Percentiles rank a stretch among this genome's conserved stretches.
Evolutionary conservation across 2,329 filamentous ascomycete genomes (phyloP).

Genomic region (Hypoxylon sp.): DNA sequence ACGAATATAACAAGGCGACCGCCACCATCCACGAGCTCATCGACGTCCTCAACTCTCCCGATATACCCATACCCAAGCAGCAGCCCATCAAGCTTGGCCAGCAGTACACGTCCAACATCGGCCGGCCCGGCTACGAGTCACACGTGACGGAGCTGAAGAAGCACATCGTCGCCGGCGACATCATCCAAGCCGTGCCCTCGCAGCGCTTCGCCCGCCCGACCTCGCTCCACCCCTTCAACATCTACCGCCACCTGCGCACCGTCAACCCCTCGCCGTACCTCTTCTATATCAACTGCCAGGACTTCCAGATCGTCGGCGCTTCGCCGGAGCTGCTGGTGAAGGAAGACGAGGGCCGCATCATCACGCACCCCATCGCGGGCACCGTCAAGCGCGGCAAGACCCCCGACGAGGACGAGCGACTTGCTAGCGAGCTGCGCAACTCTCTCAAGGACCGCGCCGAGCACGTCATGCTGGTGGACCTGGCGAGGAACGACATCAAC

Average conservation of each 20-base stretch:
- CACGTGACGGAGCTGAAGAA: conserved; percentile 89
- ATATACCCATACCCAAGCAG: conserved; percentile 83
- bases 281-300: conserved; percentile 91
- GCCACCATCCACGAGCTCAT: conserved; percentile 74
- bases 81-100: conserved; percentile 77
- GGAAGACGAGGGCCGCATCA: conserved; percentile 84
- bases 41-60: conserved; percentile 76
- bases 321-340: conserved; percentile 96
- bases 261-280: conserved; percentile 98
- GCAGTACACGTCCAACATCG: conserved; percentile 92
- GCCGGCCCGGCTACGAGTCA: conserved; percentile 86
- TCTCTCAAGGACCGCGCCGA: conserved; percentile 93
- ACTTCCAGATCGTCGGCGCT: conserved; percentile 95
- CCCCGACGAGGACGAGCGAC: conserved; percentile 80
- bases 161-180: conserved; percentile 91
- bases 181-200: conserved; percentile 96
- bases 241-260: conserved; percentile 95
- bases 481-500: conserved; percentile 96
- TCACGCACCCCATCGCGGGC: conserved; percentile 96
- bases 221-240: conserved; percentile 94
- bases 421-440: conserved; percentile 80
- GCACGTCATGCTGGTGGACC: conserved; percentile 97
- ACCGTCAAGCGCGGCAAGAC: conserved; percentile 90
- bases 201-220: conserved; percentile 93
- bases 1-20: conserved; percentile 77